Conservation (phyloP, 2,329 filamentous ascomycete genomes). For the Aspergillus unguis region DNA sequence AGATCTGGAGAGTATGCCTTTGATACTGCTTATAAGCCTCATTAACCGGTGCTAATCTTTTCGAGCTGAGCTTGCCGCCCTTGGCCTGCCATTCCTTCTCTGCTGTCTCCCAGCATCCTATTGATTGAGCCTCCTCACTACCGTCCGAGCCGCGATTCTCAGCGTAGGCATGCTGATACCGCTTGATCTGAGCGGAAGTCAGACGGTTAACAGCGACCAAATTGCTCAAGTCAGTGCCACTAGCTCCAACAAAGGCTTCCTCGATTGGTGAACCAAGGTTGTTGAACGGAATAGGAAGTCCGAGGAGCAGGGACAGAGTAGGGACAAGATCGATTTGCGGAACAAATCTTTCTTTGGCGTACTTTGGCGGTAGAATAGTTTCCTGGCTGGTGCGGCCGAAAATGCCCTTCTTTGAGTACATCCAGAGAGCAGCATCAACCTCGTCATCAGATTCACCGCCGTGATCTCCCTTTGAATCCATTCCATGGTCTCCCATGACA, state of each 20-base stretch:
- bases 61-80: constrained; percentile 32
- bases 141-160: constrained; percentile 66
- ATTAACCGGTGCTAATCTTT: constrained; percentile 45
- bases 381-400: constrained; percentile 74
- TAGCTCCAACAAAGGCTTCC: constrained; percentile 76
- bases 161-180: constrained; percentile 84
- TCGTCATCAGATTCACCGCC: constrained; percentile 98
- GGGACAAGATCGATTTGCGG: constrained; percentile 93
- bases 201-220: constrained; percentile 74
- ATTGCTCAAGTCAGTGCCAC: constrained; percentile 69
- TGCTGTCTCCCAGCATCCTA: constrained; percentile 59
- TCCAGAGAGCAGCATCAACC: constrained; percentile 91
- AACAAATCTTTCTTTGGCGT: constrained; percentile 70
- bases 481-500: constrained; percentile 98
- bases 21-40: constrained; percentile 71
- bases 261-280: constrained; percentile 91
- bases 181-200: constrained; percentile 78
- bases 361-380: constrained; percentile 55
- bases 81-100: constrained; percentile 52
- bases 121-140: constrained; percentile 53
- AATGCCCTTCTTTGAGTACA: constrained; percentile 85
- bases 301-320: constrained; percentile 80
- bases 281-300: constrained; percentile 92
- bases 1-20: constrained; percentile 70
- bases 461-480: constrained; percentile 96